These are phyloP conservation scores for Gardenia jasminoides DNA, from an alignment of 257 asterid genomes.

Conservation along the genomic window DNA sequence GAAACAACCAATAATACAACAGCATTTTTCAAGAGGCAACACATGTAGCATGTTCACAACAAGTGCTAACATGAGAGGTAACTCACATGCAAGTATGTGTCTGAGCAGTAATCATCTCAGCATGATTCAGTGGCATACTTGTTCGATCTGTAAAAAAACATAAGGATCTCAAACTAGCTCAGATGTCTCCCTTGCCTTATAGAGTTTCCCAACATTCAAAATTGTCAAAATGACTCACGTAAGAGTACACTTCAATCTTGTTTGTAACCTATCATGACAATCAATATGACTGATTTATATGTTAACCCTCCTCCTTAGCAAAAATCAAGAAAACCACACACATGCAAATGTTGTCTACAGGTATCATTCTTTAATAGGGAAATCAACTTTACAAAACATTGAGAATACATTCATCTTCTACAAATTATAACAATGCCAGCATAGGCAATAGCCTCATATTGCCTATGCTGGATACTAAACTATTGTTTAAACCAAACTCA, in stretches of 20 bases:
- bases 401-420: neutral
- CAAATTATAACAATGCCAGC: neutral
- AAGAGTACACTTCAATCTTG: neutral
- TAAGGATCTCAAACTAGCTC: slow-evolving; percentile 1
- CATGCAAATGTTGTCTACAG: neutral
- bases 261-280: neutral
- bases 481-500: neutral
- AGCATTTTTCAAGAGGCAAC: neutral
- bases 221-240: no score
- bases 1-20: neutral
- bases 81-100: slow-evolving; percentile 79
- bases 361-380: neutral
- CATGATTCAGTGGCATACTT: slow-evolving; percentile 67
- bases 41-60: neutral
- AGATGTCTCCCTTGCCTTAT: neutral
- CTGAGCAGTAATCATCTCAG: slow-evolving; percentile 67
- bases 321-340: neutral
- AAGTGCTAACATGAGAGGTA: neutral
- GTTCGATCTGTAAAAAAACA: slow-evolving; percentile 65
- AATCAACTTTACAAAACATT: neutral
- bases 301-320: neutral
- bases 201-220: neutral
- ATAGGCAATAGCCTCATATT: neutral
- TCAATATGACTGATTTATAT: neutral
- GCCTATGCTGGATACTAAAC: neutral